Percentiles rank a stretch among this genome's conserved stretches.
Evolutionary conservation across 148 eudicot species (phyloP).

Genomic region (Nepenthes gracilis): DNA sequence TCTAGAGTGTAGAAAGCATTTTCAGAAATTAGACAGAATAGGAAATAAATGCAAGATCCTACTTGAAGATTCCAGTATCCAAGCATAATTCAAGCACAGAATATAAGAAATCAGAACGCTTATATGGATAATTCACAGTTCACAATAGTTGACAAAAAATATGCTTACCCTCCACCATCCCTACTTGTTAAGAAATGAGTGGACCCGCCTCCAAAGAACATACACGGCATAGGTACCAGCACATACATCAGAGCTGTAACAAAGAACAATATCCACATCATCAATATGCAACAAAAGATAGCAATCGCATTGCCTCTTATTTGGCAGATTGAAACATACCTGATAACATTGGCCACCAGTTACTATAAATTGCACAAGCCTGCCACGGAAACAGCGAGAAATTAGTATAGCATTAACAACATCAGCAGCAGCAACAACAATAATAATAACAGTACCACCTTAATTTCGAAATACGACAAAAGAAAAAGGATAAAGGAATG

Average conservation of each 20-base stretch:
- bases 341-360: constrained; percentile 99
- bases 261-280: background rate
- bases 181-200: constrained; percentile 83
- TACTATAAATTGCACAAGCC: constrained; percentile 91
- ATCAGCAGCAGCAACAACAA: no score
- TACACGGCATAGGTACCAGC: constrained; percentile 93
- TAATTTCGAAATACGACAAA: no score
- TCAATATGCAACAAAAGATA: background rate
- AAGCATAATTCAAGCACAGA: no score
- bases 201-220: constrained; percentile 97
- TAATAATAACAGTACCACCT: no score
- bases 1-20: no score
- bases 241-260: constrained; percentile 94
- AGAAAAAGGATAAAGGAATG: no score
- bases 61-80: no score
- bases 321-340: constrained; percentile 23
- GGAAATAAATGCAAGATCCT: no score
- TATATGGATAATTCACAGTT: no score
- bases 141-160: background rate
- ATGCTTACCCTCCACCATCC: constrained; percentile 94
- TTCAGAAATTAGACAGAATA: no score
- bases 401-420: background rate
- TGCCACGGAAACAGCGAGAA: constrained; percentile 21
- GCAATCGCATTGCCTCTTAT: background rate
- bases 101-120: no score